These are phyloP conservation scores for Isochrysis galbana DNA, from an alignment of 78 protist species.

Conservation along the genomic window DNA sequence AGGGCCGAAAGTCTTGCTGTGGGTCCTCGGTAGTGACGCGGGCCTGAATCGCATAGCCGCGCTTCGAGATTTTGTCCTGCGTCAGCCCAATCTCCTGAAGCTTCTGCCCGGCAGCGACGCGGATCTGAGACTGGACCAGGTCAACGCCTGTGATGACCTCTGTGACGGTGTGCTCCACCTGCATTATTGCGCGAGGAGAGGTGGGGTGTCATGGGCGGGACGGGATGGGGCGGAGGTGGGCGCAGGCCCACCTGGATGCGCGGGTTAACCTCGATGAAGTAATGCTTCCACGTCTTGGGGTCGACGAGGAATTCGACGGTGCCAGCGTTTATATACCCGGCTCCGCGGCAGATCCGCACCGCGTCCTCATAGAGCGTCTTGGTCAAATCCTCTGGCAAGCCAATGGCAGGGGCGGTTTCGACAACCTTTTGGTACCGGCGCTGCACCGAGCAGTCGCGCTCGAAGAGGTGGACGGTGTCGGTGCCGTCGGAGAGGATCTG, in stretches of 20 bases:
- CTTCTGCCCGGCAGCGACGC: constrained; percentile 50
- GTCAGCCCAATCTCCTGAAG: constrained; percentile 15
- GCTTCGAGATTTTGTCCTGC: neutral
- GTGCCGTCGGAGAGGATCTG: constrained; percentile 17
- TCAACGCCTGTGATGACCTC: constrained; percentile 70
- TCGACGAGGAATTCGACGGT: constrained; percentile 77
- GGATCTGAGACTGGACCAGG: constrained; percentile 60
- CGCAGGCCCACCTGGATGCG: constrained; percentile 28
- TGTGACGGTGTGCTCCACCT: constrained; percentile 82
- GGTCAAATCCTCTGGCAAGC: neutral
- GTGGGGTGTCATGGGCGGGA: neutral
- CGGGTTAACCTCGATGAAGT: constrained; percentile 77
- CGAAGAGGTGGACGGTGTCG: constrained; percentile 43
- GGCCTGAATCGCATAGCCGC: constrained; percentile 4
- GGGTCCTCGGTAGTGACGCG: constrained; percentile 72
- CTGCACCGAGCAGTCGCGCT: constrained; percentile 64
- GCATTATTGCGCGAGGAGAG: constrained; percentile 42
- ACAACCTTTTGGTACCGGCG: constrained; percentile 47
- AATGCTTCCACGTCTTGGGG: constrained; percentile 26
- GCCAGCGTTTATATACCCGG: constrained; percentile 55
- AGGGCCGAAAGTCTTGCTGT: constrained; percentile 34
- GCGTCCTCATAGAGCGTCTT: constrained; percentile 1
- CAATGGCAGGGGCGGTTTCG: constrained; percentile 59
- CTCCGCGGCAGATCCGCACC: neutral
- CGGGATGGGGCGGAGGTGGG: neutral